Conservation (phyloP, 805 yeast species). For the Metschnikowia henanensis region DNA sequence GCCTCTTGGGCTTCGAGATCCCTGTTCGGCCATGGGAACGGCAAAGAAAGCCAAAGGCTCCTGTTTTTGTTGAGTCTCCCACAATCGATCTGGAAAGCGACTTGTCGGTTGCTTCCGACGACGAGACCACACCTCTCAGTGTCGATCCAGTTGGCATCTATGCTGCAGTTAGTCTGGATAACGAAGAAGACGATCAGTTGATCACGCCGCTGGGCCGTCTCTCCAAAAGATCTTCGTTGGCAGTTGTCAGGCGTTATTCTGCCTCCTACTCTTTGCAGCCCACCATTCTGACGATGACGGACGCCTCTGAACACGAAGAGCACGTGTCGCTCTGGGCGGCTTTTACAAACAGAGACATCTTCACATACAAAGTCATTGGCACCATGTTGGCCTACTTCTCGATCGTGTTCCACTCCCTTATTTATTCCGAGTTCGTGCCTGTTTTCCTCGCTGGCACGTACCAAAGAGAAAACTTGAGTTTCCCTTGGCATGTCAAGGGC, state of each 20-base stretch:
- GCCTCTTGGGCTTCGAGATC: constrained; percentile 25
- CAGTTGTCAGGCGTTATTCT: constrained; percentile 21
- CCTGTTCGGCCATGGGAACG: constrained; percentile 33
- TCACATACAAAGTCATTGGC: constrained; percentile 31
- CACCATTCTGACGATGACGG: constrained; percentile 12
- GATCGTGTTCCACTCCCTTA: constrained; percentile 47
- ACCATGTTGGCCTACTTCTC: constrained; percentile 39
- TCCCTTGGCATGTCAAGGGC: constrained; percentile 51
- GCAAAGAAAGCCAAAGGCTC: neutral
- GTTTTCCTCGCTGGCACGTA: constrained; percentile 46
- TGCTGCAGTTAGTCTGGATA: constrained; percentile 3
- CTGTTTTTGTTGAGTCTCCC: neutral
- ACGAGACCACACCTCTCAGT: constrained; percentile 10
- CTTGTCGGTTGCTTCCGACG: constrained; percentile 1
- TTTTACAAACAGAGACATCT: constrained; percentile 21
- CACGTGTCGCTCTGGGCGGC: constrained; percentile 16
- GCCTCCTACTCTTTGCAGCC: constrained; percentile 17
- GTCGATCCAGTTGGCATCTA: constrained; percentile 8
- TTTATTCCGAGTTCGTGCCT: constrained; percentile 56
- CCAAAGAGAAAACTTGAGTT: constrained; percentile 28
- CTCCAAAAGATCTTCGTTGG: constrained; percentile 13
- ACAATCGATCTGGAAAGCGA: constrained; percentile 4
- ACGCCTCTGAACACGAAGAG: constrained; percentile 11
- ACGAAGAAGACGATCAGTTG: constrained; percentile 5
- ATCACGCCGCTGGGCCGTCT: constrained; percentile 6